A percentile compares a stretch with the other conserved stretches of the same genome.
phyloP scores from a whole-genome alignment of 1,284 basidiomycete genomes.

The Ceratobasidium sp. region DNA sequence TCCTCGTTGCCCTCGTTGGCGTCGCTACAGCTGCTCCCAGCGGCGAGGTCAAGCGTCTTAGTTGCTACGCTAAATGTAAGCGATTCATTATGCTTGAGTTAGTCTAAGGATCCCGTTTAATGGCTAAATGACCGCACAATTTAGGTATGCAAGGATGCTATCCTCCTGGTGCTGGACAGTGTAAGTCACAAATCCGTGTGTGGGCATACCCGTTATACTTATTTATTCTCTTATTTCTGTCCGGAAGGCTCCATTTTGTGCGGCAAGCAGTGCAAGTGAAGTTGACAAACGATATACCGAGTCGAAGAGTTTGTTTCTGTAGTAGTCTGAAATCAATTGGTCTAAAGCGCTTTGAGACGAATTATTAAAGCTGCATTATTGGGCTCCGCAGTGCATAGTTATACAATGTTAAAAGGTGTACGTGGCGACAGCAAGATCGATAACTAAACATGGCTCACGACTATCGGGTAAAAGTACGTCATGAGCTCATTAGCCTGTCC shows the following conservation, averaged over 20 bases:
- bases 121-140: background rate
- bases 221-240: no score
- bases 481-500: conserved; percentile 8
- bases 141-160: conserved; percentile 16
- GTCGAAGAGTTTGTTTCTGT: background rate
- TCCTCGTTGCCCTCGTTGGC: background rate
- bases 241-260: background rate
- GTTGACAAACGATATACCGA: background rate
- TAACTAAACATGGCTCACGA: background rate
- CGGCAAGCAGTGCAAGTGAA: conserved; percentile 9
- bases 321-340: background rate
- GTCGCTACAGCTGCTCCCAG: conserved; percentile 7
- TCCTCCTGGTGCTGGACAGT: background rate
- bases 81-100: no score
- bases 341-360: background rate
- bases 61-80: conserved; percentile 18
- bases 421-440: background rate
- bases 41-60: conserved; percentile 19
- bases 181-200: conserved; percentile 10
- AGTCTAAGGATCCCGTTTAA: no score
- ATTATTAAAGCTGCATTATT: background rate
- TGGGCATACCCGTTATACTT: background rate
- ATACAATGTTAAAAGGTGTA: conserved; percentile 2
- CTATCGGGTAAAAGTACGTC: background rate
- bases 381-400: background rate